Percentiles rank a stretch among this genome's conserved stretches.
These are phyloP conservation scores for Pseudozyma sp. DNA, from an alignment of 1,284 basidiomycete genomes.

Conservation along the genomic window DNA sequence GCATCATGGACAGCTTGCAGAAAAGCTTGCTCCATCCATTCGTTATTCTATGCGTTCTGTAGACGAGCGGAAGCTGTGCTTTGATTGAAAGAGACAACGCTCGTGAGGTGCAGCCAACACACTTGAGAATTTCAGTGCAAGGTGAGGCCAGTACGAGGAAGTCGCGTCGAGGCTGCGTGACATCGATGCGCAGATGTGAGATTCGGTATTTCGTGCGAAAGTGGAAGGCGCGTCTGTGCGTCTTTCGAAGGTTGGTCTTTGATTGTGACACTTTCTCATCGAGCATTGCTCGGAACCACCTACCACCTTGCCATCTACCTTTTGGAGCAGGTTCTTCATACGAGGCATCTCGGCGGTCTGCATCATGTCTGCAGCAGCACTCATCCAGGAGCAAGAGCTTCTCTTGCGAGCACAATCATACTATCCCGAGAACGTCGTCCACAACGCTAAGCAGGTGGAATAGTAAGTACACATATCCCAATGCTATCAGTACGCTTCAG, in stretches of 20 bases:
- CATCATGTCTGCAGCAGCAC: conserved; percentile 42
- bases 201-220: conserved; percentile 13
- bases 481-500: no score
- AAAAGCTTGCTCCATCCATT: no score
- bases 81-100: no score
- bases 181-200: no score
- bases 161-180: neutral
- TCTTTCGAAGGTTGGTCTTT: neutral
- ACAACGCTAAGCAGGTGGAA: conserved; percentile 61
- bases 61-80: neutral
- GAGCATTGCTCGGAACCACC: neutral
- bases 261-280: neutral
- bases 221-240: conserved; percentile 17
- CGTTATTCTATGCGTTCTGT: no score
- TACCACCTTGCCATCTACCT: no score
- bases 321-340: no score
- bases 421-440: conserved; percentile 57
- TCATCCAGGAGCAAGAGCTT: conserved; percentile 43
- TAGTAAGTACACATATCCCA: conserved; percentile 45
- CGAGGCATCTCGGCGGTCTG: no score
- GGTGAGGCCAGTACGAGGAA: no score
- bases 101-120: no score
- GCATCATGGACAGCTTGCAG: neutral
- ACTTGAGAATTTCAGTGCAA: no score
- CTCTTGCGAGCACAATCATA: conserved; percentile 52